Base-by-base conservation (phyloP, 2,329 filamentous ascomycete genomes). In the Colletotrichum gigasporum region DNA sequence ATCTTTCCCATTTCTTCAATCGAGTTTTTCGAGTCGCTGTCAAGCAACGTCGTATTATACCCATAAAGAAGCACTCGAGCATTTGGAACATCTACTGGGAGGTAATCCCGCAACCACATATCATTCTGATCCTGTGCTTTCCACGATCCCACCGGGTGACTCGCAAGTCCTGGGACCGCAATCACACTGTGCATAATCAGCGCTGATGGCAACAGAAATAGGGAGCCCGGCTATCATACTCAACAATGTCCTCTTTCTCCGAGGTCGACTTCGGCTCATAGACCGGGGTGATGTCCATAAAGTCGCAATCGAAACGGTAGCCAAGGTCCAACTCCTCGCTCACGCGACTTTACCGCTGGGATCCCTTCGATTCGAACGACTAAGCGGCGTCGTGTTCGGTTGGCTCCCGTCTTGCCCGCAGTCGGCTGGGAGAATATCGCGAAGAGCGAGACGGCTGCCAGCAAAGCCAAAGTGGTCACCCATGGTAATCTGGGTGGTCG, bases 51-150 rank as follows among this genome's bases (percentile, higher is more conserved):
- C 8, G 72, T 73, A 58, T 76, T 63, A 51, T 76, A 75, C n/a
- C 74, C 73, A 47, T 75, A 76, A n/a, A 74, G 22, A 5, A 76
- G 47, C 2, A 75, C 51, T 16, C 72, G 68, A 26, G 61, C 52
- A 1, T 69, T 67, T 2, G 66, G 63, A 5, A 73, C 14, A 10
- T 71, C 68, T 3, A 41, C 6, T 1, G 71, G 69, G 5, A 76
- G 69, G 22, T 63, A 74, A 42, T 75, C 73, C 10, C 72, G 69
- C 12, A 75, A 53, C 74, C 72, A 75, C 47, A 75, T 58, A 4
- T 74, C 57, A 18, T 71, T 44, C 14, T 65, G 66, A 11, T 28
- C 53, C 20, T 59, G 56, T 3, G 70, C 68, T 58, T 72, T 75
- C 69, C 70, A 76, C 4, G 71, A 72, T 9, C 71, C 69, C 26